A percentile compares a stretch with the other conserved stretches of the same genome.
phyloP scores from a whole-genome alignment of 352 stramenopile species.

The Phytophthora lateralis region DNA sequence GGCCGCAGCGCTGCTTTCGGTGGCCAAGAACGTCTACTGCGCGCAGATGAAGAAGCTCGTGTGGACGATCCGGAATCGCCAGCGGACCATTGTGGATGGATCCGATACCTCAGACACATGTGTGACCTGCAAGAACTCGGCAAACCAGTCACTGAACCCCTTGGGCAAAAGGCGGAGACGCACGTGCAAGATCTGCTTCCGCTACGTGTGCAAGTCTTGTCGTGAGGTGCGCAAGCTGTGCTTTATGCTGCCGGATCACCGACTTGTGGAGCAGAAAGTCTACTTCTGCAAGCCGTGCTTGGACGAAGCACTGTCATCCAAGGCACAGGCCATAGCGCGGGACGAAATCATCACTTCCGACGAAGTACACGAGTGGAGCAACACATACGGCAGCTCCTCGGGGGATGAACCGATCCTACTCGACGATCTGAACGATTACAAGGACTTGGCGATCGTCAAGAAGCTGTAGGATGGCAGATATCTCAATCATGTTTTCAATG shows the following conservation, averaged over 20 bases:
- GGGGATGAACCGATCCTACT: constrained; percentile 29
- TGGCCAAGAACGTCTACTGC: constrained; percentile 45
- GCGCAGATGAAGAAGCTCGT: constrained; percentile 68
- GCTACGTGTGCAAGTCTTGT: constrained; percentile 45
- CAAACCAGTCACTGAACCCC: constrained; percentile 4
- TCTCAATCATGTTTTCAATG: no score
- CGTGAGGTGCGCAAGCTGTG: constrained; percentile 40
- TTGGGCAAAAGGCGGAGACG: constrained; percentile 24
- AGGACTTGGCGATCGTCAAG: neutral
- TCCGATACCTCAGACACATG: constrained; percentile 21
- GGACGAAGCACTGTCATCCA: constrained; percentile 12
- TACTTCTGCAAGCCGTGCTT: constrained; percentile 31
- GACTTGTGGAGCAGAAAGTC: constrained; percentile 35
- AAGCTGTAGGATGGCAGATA: neutral
- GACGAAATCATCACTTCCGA: constrained; percentile 25
- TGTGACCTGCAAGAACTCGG: constrained; percentile 18
- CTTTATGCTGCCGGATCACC: constrained; percentile 32
- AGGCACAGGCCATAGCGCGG: constrained; percentile 23
- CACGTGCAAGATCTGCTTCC: constrained; percentile 44
- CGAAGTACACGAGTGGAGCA: constrained; percentile 33
- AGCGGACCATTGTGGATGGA: constrained; percentile 5
- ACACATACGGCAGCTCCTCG: constrained; percentile 35
- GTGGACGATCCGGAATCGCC: constrained; percentile 47
- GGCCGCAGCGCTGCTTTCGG: constrained; percentile 38
- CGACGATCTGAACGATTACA: constrained; percentile 30